Conservation (phyloP, 2,329 filamentous ascomycete species). For the Penicillium sp. region DNA sequence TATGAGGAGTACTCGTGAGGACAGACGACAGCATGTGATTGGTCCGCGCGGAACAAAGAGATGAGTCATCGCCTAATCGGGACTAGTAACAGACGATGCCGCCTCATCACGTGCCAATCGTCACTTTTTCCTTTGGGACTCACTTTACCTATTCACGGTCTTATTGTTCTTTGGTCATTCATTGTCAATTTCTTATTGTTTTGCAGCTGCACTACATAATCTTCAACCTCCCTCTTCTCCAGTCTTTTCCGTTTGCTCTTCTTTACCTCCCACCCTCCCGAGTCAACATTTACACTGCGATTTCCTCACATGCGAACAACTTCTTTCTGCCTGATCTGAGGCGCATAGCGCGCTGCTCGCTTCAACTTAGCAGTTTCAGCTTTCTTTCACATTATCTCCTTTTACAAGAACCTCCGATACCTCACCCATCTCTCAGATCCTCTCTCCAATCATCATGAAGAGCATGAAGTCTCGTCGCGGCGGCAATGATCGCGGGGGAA, state of each 20-base stretch:
- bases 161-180: slow-evolving; percentile 12
- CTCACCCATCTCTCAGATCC: background rate
- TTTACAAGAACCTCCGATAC: background rate
- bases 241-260: background rate
- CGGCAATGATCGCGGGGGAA: slow-evolving; percentile 47
- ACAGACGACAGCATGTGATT: slow-evolving; percentile 34
- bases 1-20: slow-evolving; percentile 27
- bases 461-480: slow-evolving; percentile 32
- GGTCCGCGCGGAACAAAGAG: slow-evolving; percentile 5
- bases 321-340: slow-evolving; percentile 18
- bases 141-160: slow-evolving; percentile 4
- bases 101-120: slow-evolving; percentile 24
- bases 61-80: slow-evolving; percentile 11
- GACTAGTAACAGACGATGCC: slow-evolving; percentile 1
- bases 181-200: slow-evolving; percentile 2
- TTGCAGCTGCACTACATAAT: slow-evolving; percentile 15
- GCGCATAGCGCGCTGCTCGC: slow-evolving; percentile 28
- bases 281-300: background rate
- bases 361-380: background rate
- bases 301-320: slow-evolving; percentile 24
- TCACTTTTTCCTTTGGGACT: slow-evolving; percentile 31
- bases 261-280: background rate
- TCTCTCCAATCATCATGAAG: slow-evolving; percentile 26
- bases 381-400: background rate
- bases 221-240: background rate